A percentile compares a stretch with the other conserved stretches of the same genome.
Conservation (phyloP, 2,329 filamentous ascomycete species). For the Botrytis medusae region DNA sequence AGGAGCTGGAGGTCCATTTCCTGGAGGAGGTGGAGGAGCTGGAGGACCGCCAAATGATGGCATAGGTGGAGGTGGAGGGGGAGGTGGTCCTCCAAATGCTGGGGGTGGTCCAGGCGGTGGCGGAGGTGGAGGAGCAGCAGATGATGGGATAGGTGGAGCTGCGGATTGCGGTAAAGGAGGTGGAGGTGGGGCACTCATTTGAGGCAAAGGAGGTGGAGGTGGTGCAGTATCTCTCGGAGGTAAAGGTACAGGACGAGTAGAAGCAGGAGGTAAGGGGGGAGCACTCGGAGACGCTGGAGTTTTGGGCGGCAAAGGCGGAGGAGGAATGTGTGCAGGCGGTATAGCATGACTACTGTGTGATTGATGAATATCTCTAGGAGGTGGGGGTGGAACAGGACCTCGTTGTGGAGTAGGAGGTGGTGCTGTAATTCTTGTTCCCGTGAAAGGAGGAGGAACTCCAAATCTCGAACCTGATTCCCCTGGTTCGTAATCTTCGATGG, state of each 20-base stretch:
- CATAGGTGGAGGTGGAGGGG: conserved; percentile 47
- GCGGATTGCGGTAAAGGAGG: conserved; percentile 42
- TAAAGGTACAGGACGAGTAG: conserved; percentile 47
- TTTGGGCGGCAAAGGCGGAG: conserved; percentile 48
- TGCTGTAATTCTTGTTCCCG: conserved; percentile 61
- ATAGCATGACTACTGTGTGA: conserved; percentile 46
- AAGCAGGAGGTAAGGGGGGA: conserved; percentile 52
- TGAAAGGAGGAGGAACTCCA: conserved; percentile 77
- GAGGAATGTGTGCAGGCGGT: conserved; percentile 38
- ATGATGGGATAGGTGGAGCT: conserved; percentile 42
- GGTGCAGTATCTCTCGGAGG: conserved; percentile 32
- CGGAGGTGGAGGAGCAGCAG: conserved; percentile 42
- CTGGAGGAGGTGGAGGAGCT: conserved; percentile 40
- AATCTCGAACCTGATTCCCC: conserved; percentile 55
- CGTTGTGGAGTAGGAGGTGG: conserved; percentile 76
- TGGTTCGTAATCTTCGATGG: conserved; percentile 64
- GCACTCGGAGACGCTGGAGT: conserved; percentile 46
- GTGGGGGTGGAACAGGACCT: conserved; percentile 70
- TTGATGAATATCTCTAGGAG: conserved; percentile 51
- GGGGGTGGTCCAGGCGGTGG: conserved; percentile 40
- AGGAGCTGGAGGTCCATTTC: conserved; percentile 47
- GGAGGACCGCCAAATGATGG: conserved; percentile 37
- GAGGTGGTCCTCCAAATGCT: conserved; percentile 41
- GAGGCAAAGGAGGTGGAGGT: conserved; percentile 42
- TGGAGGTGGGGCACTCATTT: conserved; percentile 41